Base-by-base conservation (phyloP, 176 grass and related monocot species). In the Phyllostachys edulis region DNA sequence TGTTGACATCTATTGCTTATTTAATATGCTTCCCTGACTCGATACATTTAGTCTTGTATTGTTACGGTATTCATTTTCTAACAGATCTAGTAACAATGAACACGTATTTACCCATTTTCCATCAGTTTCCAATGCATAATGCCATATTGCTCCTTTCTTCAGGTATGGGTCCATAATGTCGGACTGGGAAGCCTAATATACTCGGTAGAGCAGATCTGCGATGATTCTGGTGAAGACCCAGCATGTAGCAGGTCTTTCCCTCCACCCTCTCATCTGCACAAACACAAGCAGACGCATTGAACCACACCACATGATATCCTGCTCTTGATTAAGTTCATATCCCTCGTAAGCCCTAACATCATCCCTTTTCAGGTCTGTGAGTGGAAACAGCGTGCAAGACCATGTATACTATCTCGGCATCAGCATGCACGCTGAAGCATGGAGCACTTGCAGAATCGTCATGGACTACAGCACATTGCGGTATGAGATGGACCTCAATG, bases 221-320 rank as follows among this genome's bases (percentile, higher is more conserved):
- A 96, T 24, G 91, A 81, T 80, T 93, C 91, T 34, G 94, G 94
- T 16, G 91, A 93, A 89, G 94, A 96, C 85, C 94, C 94, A 44
- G 79, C 91, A 66, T 96, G 94, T 85, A 73, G 94, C 88, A 96
- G 90, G 94, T 87, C 75, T 51, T 18, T 83, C 44, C 20, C 17
- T 82, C n/a, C 78, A 18, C 21, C 67, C 63, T 65, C 52, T n/a
- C 77, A 3, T 37, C 20, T 55, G 16, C 87, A 73, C 26, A 6
- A 36, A 11, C 65, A 60, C 69, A 40, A 69, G 10, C 7, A 45
- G 57, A 76, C 46, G 23, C 36, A 49, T 3, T 37, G 14, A 44
- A 15, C 44, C 61, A 16, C 15, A 47, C 37, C 78, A 45, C 17
- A 73, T 36, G 61, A 64, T 2, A 55, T 32, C 12, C 18, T 32